Evolutionary conservation across 2,329 filamentous ascomycete species (phyloP).

Genomic region (Fusarium guadeloupense): DNA sequence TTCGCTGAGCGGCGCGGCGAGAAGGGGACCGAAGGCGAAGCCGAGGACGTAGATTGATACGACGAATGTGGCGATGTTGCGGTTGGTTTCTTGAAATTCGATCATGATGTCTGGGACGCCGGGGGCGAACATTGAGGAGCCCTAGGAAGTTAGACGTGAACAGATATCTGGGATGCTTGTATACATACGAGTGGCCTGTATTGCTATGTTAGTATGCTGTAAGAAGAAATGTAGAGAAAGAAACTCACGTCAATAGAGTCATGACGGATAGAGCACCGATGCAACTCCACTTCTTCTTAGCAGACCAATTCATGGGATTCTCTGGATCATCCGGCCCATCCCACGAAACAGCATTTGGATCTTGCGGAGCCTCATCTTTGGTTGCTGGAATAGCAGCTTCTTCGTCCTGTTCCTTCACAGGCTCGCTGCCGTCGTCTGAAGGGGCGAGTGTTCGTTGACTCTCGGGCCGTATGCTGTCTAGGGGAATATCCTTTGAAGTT

Average conservation of each 20-base stretch:
- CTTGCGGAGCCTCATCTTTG: not conserved
- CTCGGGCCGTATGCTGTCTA: constrained; percentile 20
- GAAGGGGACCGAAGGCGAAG: constrained; percentile 66
- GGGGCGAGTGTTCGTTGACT: constrained; percentile 34
- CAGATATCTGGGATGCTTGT: rapidly evolving
- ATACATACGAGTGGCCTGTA: constrained; percentile 37
- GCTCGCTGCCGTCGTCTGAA: constrained; percentile 1
- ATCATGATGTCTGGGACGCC: constrained; percentile 58
- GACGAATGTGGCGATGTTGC: constrained; percentile 54
- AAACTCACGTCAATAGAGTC: constrained; percentile 43
- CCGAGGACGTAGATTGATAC: constrained; percentile 59
- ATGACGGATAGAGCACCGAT: constrained; percentile 48
- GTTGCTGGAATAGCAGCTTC: constrained; percentile 3
- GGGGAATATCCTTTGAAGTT: not conserved
- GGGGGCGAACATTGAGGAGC: constrained; percentile 46
- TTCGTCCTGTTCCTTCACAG: constrained; percentile 9
- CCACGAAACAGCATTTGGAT: constrained; percentile 40
- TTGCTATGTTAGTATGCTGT: constrained; percentile 5
- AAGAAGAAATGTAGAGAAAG: rapidly evolving
- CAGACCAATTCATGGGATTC: constrained; percentile 73
- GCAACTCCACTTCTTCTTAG: constrained; percentile 53
- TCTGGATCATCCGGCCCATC: constrained; percentile 56
- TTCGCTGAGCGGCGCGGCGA: constrained; percentile 71
- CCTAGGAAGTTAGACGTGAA: constrained; percentile 21
- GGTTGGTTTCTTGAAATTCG: constrained; percentile 52